Conservation (phyloP, 2,329 filamentous ascomycete species). For the Endocalyx cinctus region DNA sequence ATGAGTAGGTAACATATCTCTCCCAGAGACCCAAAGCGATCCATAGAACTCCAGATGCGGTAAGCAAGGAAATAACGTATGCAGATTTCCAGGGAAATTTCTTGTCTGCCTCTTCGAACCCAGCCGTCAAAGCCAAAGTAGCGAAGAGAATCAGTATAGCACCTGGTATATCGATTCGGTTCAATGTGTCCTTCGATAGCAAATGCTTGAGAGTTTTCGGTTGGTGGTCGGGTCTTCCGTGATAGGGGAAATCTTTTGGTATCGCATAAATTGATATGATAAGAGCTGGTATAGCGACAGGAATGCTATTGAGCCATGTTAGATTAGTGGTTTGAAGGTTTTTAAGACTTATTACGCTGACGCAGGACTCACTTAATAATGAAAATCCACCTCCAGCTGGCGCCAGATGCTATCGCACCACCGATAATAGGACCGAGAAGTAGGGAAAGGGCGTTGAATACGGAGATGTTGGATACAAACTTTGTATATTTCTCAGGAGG, state of each 20-base stretch:
- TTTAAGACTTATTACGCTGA: neutral
- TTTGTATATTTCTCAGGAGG: constrained; percentile 6
- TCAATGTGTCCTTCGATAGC: neutral
- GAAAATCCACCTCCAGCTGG: constrained; percentile 13
- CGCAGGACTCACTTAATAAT: constrained; percentile 8
- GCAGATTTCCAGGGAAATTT: constrained; percentile 10
- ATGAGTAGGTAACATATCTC: constrained; percentile 9
- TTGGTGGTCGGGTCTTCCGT: neutral
- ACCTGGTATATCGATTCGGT: constrained; percentile 8
- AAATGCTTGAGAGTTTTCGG: neutral
- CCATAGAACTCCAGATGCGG: constrained; percentile 5
- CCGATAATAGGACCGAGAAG: constrained; percentile 9
- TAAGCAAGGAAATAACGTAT: constrained; percentile 10
- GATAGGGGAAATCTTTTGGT: constrained; percentile 7
- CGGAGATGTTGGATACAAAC: constrained; percentile 4
- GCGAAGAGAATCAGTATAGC: constrained; percentile 7
- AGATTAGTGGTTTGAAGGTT: neutral
- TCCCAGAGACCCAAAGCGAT: constrained; percentile 7
- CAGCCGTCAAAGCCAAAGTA: constrained; percentile 5
- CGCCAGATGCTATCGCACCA: constrained; percentile 7
- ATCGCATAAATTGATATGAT: constrained; percentile 4
- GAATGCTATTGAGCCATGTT: constrained; percentile 3
- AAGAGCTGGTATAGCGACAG: constrained; percentile 5
- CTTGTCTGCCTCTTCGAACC: constrained; percentile 8
- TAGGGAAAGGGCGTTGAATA: constrained; percentile 3